phyloP scores from a whole-genome alignment of 192 early-diverging fungal species.

The Allomyces macrogynus region DNA sequence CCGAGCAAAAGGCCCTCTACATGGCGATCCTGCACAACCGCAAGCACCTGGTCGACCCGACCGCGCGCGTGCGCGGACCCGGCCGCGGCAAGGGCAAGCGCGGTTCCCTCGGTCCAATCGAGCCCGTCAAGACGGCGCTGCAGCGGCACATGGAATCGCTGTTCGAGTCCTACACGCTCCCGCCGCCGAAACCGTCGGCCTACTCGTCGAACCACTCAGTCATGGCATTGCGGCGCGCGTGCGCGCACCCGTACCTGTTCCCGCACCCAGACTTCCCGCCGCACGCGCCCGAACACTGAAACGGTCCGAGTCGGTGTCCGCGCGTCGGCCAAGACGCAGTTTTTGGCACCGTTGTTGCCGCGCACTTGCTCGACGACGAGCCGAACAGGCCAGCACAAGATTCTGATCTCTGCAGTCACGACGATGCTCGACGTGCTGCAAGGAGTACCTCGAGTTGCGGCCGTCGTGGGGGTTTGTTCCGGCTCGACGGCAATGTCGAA shows the following conservation, averaged over 20 bases:
- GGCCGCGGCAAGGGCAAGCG: too few species aligned
- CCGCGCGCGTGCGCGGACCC: too few species aligned
- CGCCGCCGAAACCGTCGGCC: neutral
- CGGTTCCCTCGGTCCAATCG: too few species aligned
- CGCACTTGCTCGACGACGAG: constrained; percentile 40
- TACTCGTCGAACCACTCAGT: constrained; percentile 7
- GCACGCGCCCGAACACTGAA: constrained; percentile 33
- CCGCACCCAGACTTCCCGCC: constrained; percentile 33
- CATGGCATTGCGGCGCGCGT: constrained; percentile 87
- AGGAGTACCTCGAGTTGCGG: constrained; percentile 44
- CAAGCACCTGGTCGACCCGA: too few species aligned
- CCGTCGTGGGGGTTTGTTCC: constrained; percentile 31
- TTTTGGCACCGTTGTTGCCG: constrained; percentile 65
- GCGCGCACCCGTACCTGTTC: constrained; percentile 91
- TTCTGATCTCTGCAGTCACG: constrained; percentile 83
- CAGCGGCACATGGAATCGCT: neutral
- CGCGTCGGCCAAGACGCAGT: constrained; percentile 67
- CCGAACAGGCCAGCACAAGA: constrained; percentile 55
- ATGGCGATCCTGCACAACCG: neutral
- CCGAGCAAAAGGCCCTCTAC: neutral
- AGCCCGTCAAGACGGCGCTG: neutral
- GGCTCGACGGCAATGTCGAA: constrained; percentile 38
- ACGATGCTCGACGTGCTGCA: constrained; percentile 32
- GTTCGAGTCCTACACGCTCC: neutral
- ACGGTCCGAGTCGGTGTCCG: constrained; percentile 35